Evolutionary conservation across 2,329 filamentous ascomycete species (phyloP), one percentile per base, ranked within the genome.

Genomic region (Metarhizium brunneum): DNA sequence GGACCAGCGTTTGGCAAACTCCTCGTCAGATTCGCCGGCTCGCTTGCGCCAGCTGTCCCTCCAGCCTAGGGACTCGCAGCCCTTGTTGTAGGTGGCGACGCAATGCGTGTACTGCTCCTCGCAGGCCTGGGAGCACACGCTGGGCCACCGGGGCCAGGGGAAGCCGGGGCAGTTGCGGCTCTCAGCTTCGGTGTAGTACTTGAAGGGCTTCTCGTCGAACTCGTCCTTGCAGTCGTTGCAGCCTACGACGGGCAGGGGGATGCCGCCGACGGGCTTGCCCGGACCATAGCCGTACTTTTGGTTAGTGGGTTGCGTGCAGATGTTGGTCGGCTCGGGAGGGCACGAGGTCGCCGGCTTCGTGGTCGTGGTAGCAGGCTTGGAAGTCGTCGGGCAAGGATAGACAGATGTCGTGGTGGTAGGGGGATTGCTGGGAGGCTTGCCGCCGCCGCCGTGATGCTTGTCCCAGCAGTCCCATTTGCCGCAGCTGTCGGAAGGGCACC

Each of bases 261-360:
- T 80, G 57, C 70, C 73, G 51, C 77, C 80, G 16, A 81, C 76
- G 2, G 77, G 73, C 52, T 73, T 84, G 40, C 85, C 81, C 2
- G 86, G 84, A 1, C 81, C 83, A 64, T 91, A 92, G 53, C 83
- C 84, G 61, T 78, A 81, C 65, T 79, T 77, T 61, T 81, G 79
- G 69, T 71, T 77, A 53, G 70, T 67, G n/a, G 79, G 75, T 67
- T 82, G 77, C 40, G 65, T 69, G 73, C 79, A 82, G 62, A 82
- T 74, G 61, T 76, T 76, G 55, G 76, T 79, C 1, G 77, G 73
- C 38, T 74, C 66, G 2, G 79, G 76, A 53, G 74, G 69, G 54
- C 74, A 71, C 47, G 69, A 67, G 11, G 68, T 64, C 2, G 64
- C 61, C 7, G 67, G 61, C 3, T 64, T 66, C 48, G 66, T 66